A percentile compares a stretch with the other conserved stretches of the same genome.
phyloP scores from a whole-genome alignment of 2,329 filamentous ascomycete species.

The Ilyonectria destructans region DNA sequence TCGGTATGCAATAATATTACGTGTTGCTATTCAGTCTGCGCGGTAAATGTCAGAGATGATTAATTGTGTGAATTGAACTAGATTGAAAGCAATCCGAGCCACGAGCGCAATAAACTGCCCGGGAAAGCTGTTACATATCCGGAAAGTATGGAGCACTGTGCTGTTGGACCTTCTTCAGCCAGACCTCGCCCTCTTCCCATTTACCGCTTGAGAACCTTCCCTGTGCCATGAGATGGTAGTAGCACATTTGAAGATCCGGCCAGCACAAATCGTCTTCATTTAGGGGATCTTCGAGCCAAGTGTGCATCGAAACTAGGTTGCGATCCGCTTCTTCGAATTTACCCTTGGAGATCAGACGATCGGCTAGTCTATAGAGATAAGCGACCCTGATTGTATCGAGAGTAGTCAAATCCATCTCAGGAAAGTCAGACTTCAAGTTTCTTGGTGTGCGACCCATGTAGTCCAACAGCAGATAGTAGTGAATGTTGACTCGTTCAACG shows the following conservation, averaged over 20 bases:
- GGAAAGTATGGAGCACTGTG: background rate
- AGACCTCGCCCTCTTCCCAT: background rate
- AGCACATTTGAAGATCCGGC: slow-evolving; percentile 2
- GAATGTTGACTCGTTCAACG: background rate
- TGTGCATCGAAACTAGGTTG: background rate
- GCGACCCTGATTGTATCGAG: background rate
- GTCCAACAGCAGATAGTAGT: slow-evolving; percentile 8
- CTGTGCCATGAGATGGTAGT: background rate
- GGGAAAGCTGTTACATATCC: background rate
- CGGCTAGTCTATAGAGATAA: slow-evolving; percentile 2
- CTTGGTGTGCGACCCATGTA: background rate
- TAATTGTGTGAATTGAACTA: too few relatives aligned
- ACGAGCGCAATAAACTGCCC: too few relatives aligned
- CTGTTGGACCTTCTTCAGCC: background rate
- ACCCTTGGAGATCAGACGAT: background rate
- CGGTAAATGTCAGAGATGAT: too few relatives aligned
- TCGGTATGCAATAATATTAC: too few relatives aligned
- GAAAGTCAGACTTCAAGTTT: background rate
- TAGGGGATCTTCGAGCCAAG: background rate
- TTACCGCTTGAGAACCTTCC: background rate
- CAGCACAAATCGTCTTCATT: background rate
- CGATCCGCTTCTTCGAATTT: background rate
- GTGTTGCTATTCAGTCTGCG: too few relatives aligned
- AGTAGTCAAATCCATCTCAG: background rate
- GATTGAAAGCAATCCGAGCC: too few relatives aligned